These are phyloP conservation scores for Rhododendron henanense DNA, from an alignment of 148 eudicot species.

Conservation along the genomic window DNA sequence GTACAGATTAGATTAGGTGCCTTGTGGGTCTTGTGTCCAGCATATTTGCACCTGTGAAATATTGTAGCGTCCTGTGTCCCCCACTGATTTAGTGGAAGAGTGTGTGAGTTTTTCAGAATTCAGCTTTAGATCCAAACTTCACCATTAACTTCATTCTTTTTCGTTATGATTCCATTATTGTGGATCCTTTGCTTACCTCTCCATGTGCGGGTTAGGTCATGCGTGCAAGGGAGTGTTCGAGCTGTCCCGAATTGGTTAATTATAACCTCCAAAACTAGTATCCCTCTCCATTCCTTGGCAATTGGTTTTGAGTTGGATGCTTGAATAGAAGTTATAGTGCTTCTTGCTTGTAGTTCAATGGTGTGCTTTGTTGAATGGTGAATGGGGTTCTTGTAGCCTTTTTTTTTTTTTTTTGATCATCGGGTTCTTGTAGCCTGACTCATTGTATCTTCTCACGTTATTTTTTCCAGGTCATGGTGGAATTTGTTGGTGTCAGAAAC, in stretches of 20 bases:
- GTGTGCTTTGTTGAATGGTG: neutral
- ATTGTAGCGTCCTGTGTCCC: neutral
- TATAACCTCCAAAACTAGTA: neutral
- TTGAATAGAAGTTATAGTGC: neutral
- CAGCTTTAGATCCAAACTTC: neutral
- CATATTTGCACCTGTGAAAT: neutral
- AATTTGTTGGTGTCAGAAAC: slow-evolving; percentile 73
- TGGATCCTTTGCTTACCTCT: neutral
- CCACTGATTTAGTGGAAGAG: neutral
- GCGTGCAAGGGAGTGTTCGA: neutral
- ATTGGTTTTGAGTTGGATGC: neutral
- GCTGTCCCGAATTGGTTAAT: neutral
- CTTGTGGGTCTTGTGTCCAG: neutral
- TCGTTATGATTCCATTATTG: neutral
- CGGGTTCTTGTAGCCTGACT: neutral
- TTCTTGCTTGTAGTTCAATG: neutral
- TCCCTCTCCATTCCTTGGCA: neutral
- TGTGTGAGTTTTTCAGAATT: neutral
- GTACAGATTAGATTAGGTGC: no score
- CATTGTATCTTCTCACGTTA: neutral
- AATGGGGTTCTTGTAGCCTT: neutral
- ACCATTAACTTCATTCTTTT: neutral
- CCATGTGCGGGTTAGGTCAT: neutral
- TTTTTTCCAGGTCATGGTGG: slow-evolving; percentile 63
- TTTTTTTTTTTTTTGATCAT: no score